Conservation (phyloP, 2,329 filamentous ascomycete genomes). For the Chaetomiaceae sp. region DNA sequence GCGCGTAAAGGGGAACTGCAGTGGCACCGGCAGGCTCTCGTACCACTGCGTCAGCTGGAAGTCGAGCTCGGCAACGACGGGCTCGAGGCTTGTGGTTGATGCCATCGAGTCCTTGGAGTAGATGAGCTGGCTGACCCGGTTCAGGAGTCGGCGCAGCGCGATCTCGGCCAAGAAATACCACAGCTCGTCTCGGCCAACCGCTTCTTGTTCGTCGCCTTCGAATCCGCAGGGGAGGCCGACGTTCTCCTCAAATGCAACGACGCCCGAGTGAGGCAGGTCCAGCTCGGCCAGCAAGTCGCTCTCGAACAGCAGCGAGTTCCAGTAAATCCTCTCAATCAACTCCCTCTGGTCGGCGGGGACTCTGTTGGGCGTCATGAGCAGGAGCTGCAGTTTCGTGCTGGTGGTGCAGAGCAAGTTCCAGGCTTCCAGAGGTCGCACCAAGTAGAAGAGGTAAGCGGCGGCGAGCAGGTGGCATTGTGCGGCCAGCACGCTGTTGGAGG, state of each 20-base stretch:
- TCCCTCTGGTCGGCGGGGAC: slow-evolving; percentile 68
- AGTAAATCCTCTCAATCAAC: slow-evolving; percentile 73
- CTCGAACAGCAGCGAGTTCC: slow-evolving; percentile 78
- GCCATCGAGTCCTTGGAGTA: slow-evolving; percentile 70
- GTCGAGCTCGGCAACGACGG: slow-evolving; percentile 74
- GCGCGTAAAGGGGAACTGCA: slow-evolving; percentile 73
- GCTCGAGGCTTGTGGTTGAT: slow-evolving; percentile 68
- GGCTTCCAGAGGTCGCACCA: slow-evolving; percentile 76
- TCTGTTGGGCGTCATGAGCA: slow-evolving; percentile 68
- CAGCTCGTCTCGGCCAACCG: slow-evolving; percentile 68
- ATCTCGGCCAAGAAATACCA: slow-evolving; percentile 88
- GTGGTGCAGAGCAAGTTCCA: slow-evolving; percentile 78
- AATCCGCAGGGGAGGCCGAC: slow-evolving; percentile 76
- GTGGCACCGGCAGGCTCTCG: slow-evolving; percentile 66
- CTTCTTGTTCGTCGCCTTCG: slow-evolving; percentile 61
- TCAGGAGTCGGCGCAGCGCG: slow-evolving; percentile 69
- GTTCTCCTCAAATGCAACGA: slow-evolving; percentile 76
- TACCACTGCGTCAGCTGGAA: slow-evolving; percentile 84
- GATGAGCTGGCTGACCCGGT: slow-evolving; percentile 73
- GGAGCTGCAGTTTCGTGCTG: slow-evolving; percentile 74
- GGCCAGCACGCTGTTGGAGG: slow-evolving; percentile 70
- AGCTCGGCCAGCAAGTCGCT: slow-evolving; percentile 75
- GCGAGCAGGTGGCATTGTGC: slow-evolving; percentile 78
- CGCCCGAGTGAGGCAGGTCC: slow-evolving; percentile 76
- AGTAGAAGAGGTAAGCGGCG: slow-evolving; percentile 76